phyloP scores from a whole-genome alignment of 208 protist species.

The Leishmania major region DNA sequence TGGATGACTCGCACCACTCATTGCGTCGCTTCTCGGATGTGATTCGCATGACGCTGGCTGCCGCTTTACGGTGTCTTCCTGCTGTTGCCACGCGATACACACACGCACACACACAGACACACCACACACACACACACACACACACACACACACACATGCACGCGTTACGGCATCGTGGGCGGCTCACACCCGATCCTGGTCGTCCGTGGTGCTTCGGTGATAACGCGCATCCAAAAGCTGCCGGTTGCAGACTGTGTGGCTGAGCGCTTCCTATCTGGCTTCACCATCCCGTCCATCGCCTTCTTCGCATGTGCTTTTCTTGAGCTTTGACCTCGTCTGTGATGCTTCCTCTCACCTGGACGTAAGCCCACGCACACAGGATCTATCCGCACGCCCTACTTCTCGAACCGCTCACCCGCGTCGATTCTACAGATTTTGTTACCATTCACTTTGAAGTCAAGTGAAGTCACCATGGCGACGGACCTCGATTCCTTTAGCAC shows the following conservation, averaged over 20 bases:
- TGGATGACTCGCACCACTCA: neutral
- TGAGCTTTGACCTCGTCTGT: neutral
- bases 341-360: neutral
- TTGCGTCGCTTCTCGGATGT: neutral
- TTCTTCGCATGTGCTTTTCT: neutral
- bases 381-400: neutral
- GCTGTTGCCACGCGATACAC: neutral
- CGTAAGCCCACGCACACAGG: neutral
- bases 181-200: neutral
- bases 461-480: conserved; percentile 10
- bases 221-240: neutral
- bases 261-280: neutral
- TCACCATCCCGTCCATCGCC: neutral
- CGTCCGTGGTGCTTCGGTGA: neutral
- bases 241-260: neutral
- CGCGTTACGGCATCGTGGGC: neutral
- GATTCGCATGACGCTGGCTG: neutral
- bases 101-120: no score
- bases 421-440: neutral
- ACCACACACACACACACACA: no score
- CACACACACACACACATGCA: no score
- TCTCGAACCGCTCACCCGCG: neutral
- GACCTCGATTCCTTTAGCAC: conserved; percentile 44
- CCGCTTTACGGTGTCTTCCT: neutral
- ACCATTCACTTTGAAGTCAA: neutral